Evolutionary conservation across 2,329 filamentous ascomycete species (phyloP).

Genomic region (Fusarium humuli): DNA sequence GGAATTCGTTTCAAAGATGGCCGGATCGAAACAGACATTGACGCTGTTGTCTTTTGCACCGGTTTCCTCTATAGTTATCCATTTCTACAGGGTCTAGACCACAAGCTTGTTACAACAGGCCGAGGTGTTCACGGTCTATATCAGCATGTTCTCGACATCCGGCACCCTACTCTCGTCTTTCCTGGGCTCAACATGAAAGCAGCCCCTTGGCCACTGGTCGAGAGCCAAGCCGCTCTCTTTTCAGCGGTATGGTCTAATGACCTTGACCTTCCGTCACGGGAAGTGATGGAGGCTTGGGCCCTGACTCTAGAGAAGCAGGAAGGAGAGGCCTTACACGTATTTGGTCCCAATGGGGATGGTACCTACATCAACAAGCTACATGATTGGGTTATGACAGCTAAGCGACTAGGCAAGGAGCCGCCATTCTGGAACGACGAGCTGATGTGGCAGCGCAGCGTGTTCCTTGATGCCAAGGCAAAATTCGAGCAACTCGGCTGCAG

Average conservation of each 20-base stretch:
- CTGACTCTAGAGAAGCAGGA: constrained; percentile 67
- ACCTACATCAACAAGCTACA: constrained; percentile 77
- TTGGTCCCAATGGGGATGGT: constrained; percentile 63
- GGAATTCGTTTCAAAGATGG: constrained; percentile 76
- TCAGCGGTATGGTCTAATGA: constrained; percentile 81
- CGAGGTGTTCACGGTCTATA: constrained; percentile 78
- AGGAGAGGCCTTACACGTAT: constrained; percentile 49
- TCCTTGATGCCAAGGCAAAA: constrained; percentile 75
- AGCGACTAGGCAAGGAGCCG: constrained; percentile 71
- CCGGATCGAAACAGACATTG: constrained; percentile 72
- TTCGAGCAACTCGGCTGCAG: constrained; percentile 75
- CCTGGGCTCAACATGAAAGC: constrained; percentile 80
- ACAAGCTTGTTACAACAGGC: constrained; percentile 73
- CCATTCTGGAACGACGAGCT: constrained; percentile 77
- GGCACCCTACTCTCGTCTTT: constrained; percentile 83
- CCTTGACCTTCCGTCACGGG: constrained; percentile 70
- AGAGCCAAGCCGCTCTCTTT: constrained; percentile 82
- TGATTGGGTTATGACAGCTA: constrained; percentile 68
- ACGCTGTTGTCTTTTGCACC: constrained; percentile 86
- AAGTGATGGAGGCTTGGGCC: constrained; percentile 79
- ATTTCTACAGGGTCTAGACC: constrained; percentile 66
- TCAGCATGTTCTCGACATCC: constrained; percentile 81
- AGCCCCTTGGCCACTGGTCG: constrained; percentile 87
- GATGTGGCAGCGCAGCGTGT: constrained; percentile 77
- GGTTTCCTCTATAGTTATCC: constrained; percentile 90